Conservation (phyloP, 345 rosid genomes). For the Lepidium didymum region DNA sequence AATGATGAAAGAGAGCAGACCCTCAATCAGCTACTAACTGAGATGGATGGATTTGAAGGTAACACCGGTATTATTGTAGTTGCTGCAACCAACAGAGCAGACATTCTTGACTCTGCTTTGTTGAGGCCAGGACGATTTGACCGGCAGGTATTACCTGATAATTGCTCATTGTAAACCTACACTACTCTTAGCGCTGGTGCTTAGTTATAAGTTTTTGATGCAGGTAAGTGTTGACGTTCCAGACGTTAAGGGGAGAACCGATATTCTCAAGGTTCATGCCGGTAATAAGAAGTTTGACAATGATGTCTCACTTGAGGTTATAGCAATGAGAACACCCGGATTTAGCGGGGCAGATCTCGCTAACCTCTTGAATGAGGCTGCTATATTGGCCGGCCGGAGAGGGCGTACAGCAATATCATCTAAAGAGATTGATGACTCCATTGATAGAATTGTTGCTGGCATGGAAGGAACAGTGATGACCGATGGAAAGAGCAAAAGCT, state of each 20-base stretch:
- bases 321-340: constrained; percentile 98
- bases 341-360: constrained; percentile 98
- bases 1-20: constrained; percentile 99
- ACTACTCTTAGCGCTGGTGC: background rate
- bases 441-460: constrained; percentile 97
- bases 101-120: constrained; percentile 89
- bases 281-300: constrained; percentile 83
- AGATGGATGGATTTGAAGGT: constrained; percentile 99
- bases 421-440: constrained; percentile 93
- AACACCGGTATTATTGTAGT: constrained; percentile 87
- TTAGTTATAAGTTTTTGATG: constrained; percentile 24
- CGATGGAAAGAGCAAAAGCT: constrained; percentile 92
- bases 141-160: constrained; percentile 59
- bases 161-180: background rate
- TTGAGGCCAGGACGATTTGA: constrained; percentile 95
- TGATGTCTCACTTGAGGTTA: constrained; percentile 83
- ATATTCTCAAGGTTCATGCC: constrained; percentile 82
- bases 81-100: constrained; percentile 94
- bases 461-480: constrained; percentile 99
- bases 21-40: constrained; percentile 90
- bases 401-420: constrained; percentile 76
- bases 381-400: constrained; percentile 91
- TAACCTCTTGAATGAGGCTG: constrained; percentile 93
- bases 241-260: constrained; percentile 80
- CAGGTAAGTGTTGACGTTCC: constrained; percentile 96